These are phyloP conservation scores for Fagopyrum tataricum DNA, from an alignment of 148 eudicot species.

Conservation along the genomic window DNA sequence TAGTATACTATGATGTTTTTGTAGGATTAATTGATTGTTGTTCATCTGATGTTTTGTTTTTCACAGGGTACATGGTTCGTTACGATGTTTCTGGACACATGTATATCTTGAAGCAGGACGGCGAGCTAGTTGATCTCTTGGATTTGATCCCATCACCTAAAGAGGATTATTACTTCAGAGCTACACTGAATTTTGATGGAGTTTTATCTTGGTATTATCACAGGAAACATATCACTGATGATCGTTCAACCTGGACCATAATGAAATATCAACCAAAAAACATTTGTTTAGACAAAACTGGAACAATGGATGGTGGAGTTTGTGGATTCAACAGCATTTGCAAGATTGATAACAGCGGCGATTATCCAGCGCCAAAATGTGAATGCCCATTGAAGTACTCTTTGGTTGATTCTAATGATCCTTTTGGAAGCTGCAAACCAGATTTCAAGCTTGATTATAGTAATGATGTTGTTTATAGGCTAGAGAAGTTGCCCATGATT, in stretches of 20 bases:
- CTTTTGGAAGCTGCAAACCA: slow-evolving; percentile 9
- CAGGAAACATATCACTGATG: neutral
- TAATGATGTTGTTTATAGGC: neutral
- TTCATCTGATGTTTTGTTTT: neutral
- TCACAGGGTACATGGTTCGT: neutral
- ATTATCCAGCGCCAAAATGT: slow-evolving; percentile 7
- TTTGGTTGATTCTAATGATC: slow-evolving; percentile 2
- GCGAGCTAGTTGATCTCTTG: neutral
- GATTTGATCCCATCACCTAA: neutral
- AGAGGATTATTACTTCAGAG: neutral
- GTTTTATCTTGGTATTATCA: slow-evolving; percentile 7
- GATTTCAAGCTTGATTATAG: neutral
- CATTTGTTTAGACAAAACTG: neutral
- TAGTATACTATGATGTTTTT: too few species aligned
- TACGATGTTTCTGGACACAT: slow-evolving; percentile 13
- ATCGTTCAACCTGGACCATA: neutral
- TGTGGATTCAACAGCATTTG: slow-evolving; percentile 15
- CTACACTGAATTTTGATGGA: slow-evolving; percentile 9
- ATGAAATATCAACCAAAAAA: neutral
- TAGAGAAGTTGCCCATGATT: slow-evolving; percentile 12
- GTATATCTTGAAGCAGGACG: slow-evolving; percentile 1
- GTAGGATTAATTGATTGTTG: neutral
- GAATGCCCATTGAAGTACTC: slow-evolving; percentile 10
- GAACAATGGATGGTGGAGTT: slow-evolving; percentile 5
- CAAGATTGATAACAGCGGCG: neutral